A percentile compares a stretch with the other conserved stretches of the same genome.
These are phyloP conservation scores for Starmerella asiatica DNA, from an alignment of 805 yeast genomes.

Conservation along the genomic window DNA sequence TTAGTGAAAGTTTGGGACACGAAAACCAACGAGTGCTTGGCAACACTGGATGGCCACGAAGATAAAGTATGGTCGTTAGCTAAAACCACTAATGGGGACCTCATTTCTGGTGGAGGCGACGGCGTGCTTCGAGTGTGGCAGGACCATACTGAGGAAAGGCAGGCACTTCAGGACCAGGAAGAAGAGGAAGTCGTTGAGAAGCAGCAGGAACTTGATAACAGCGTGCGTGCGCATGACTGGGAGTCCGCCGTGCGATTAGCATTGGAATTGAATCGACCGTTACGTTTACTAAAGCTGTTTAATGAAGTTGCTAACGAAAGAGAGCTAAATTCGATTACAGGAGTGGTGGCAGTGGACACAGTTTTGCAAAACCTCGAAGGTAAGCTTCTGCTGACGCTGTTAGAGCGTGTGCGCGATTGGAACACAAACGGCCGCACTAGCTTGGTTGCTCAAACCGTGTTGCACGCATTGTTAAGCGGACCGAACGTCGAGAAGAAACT, in stretches of 20 bases:
- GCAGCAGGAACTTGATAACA: constrained; percentile 76
- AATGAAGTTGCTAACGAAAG: constrained; percentile 38
- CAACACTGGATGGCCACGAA: constrained; percentile 79
- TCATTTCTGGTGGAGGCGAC: constrained; percentile 88
- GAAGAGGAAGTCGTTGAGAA: constrained; percentile 60
- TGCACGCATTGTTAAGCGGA: constrained; percentile 45
- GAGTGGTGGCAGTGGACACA: constrained; percentile 48
- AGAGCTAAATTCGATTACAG: constrained; percentile 40
- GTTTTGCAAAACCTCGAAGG: constrained; percentile 44
- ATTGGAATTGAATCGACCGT: constrained; percentile 76
- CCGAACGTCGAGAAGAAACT: constrained; percentile 43
- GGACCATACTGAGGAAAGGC: constrained; percentile 69
- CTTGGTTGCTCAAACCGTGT: constrained; percentile 63
- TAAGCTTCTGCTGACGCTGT: constrained; percentile 46
- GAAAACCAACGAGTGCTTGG: constrained; percentile 59
- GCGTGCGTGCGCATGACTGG: constrained; percentile 64
- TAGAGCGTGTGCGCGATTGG: constrained; percentile 85
- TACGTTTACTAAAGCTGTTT: constrained; percentile 68
- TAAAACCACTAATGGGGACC: constrained; percentile 48
- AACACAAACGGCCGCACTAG: constrained; percentile 76
- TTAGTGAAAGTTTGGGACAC: constrained; percentile 82
- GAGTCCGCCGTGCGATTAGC: constrained; percentile 77
- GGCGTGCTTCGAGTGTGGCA: constrained; percentile 82
- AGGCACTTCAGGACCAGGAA: constrained; percentile 36
- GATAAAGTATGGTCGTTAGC: constrained; percentile 88